These are phyloP conservation scores for Rubus idaeus DNA, from an alignment of 306 rosid species.

Conservation along the genomic window DNA sequence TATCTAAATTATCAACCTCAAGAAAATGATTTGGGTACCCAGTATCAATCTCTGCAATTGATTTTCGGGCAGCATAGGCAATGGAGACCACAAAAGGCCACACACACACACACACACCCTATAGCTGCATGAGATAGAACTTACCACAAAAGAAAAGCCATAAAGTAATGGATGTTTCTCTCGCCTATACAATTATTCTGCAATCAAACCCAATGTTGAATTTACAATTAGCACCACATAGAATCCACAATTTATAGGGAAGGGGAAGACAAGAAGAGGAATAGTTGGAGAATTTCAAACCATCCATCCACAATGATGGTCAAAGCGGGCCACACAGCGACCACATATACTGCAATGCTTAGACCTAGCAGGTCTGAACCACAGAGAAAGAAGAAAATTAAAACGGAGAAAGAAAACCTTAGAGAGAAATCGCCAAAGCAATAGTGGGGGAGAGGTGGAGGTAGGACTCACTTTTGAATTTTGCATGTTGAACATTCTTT, in stretches of 20 bases:
- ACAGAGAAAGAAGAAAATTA: slow-evolving; percentile 26
- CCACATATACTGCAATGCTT: slow-evolving; percentile 94
- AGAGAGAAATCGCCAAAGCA: not conserved
- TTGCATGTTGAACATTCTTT: slow-evolving; percentile 92
- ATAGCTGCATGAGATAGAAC: slow-evolving; percentile 36
- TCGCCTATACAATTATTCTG: slow-evolving; percentile 99
- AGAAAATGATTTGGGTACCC: not conserved
- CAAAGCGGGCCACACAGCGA: slow-evolving; percentile 91
- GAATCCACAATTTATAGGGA: slow-evolving; percentile 10
- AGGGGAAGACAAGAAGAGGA: slow-evolving; percentile 11
- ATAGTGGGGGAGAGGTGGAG: not conserved
- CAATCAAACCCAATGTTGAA: slow-evolving; percentile 26
- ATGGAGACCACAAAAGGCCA: slow-evolving; percentile 22
- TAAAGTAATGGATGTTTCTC: slow-evolving; percentile 73
- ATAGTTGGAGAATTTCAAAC: slow-evolving; percentile 39
- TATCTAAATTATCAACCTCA: not conserved
- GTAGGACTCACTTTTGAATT: slow-evolving; percentile 71
- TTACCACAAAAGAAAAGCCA: slow-evolving; percentile 96
- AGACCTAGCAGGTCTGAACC: slow-evolving; percentile 93
- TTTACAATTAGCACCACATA: slow-evolving; percentile 10
- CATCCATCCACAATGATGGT: slow-evolving; percentile 99
- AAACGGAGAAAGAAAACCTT: slow-evolving; percentile 4
- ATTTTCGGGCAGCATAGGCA: not conserved
- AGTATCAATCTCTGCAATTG: not conserved
- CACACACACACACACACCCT: slow-evolving; percentile 13